Conservation (phyloP, 1,284 basidiomycete genomes). For the Puccinia polysora region DNA sequence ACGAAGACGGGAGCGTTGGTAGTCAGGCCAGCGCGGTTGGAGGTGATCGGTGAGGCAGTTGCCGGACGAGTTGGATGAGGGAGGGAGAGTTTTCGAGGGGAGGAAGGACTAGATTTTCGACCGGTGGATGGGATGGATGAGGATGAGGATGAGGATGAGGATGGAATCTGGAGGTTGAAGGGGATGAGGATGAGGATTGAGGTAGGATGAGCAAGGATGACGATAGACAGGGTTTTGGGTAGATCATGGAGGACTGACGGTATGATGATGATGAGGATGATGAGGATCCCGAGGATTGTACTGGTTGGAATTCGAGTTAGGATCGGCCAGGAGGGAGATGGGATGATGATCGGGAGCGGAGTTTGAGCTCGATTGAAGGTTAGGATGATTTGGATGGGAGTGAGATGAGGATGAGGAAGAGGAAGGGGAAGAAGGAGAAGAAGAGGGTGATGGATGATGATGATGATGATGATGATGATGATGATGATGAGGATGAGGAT, state of each 20-base stretch:
- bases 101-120: conserved; percentile 39
- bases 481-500: too few species aligned
- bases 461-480: too few species aligned
- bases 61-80: conserved; percentile 22
- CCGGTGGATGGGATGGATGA: conserved; percentile 13
- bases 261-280: too few species aligned
- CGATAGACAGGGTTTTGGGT: too few species aligned
- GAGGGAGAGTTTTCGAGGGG: conserved; percentile 37
- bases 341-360: too few species aligned
- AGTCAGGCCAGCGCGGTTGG: conserved; percentile 23
- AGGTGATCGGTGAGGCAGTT: conserved; percentile 22
- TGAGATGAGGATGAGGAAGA: not conserved
- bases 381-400: too few species aligned
- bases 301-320: not conserved
- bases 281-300: too few species aligned
- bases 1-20: conserved; percentile 41
- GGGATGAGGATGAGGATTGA: too few species aligned
- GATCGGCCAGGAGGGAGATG: not conserved
- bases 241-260: too few species aligned
- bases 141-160: not conserved
- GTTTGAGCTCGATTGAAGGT: too few species aligned
- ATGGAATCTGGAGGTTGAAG: not conserved
- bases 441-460: too few species aligned
- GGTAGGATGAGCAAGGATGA: too few species aligned
- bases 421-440: not conserved